These are phyloP conservation scores for Yarrowia sp. DNA, from an alignment of 805 yeast species.

Conservation along the genomic window DNA sequence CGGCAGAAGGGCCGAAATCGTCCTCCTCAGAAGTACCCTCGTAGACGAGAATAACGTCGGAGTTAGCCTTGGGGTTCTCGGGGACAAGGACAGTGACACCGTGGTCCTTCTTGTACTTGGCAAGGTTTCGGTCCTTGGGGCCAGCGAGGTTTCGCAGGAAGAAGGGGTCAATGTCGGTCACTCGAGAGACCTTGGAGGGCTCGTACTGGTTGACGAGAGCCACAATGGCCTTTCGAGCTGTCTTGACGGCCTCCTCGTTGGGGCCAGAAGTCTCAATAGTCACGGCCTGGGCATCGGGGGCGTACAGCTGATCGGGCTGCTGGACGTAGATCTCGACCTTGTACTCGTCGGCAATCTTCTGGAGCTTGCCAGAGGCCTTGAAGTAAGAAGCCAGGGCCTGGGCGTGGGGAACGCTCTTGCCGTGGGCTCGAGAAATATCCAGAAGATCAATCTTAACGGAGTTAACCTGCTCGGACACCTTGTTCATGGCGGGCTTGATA, in stretches of 20 bases:
- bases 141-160: slow-evolving; percentile 48
- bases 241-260: slow-evolving; percentile 49
- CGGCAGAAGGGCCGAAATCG: slow-evolving; percentile 69
- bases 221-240: slow-evolving; percentile 72
- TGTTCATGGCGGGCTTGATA: slow-evolving; percentile 58
- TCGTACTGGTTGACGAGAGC: slow-evolving; percentile 65
- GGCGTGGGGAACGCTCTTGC: slow-evolving; percentile 74
- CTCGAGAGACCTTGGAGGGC: slow-evolving; percentile 57
- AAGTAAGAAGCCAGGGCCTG: slow-evolving; percentile 68
- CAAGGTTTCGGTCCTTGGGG: slow-evolving; percentile 26
- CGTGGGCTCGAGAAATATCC: slow-evolving; percentile 87
- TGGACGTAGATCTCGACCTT: slow-evolving; percentile 50
- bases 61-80: slow-evolving; percentile 41
- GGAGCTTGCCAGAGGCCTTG: slow-evolving; percentile 33
- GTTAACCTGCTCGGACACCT: slow-evolving; percentile 58
- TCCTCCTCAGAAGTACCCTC: slow-evolving; percentile 45
- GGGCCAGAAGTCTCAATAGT: slow-evolving; percentile 60
- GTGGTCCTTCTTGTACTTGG: slow-evolving; percentile 39
- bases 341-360: slow-evolving; percentile 43
- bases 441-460: slow-evolving; percentile 60
- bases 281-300: slow-evolving; percentile 44
- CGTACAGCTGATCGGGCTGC: slow-evolving; percentile 44
- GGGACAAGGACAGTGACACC: slow-evolving; percentile 53
- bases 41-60: slow-evolving; percentile 53
- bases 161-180: slow-evolving; percentile 66